Evolutionary conservation across 768 basidiomycete genomes (phyloP), one percentile per base, ranked within the genome.

Genomic region (Rhodotorula babjevae): DNA sequence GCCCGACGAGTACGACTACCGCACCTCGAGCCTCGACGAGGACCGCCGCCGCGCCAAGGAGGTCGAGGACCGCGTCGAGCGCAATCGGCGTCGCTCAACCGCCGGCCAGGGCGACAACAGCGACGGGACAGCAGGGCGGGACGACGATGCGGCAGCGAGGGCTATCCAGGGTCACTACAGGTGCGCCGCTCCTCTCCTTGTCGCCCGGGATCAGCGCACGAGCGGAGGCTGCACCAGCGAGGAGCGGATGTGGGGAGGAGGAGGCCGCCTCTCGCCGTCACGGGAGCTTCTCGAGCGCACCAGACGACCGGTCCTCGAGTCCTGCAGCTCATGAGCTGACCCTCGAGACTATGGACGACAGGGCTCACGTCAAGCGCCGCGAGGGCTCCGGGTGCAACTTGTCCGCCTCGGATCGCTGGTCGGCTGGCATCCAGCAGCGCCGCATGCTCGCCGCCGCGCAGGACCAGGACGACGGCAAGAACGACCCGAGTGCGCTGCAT

Each of bases 401-500:
- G 12, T 55, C 57, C 9, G 47, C 21, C 11, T 60, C 57, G 27
- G 46, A 71, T 16, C 42, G 74, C 7, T 75, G 71, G 70, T 40
- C 55, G 9, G 70, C 71, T 23, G 74, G 74, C 1, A 31, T 72
- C n/a, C 50, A 44, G 42, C 33, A 60, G 23, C 55, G 67, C 2
- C 59, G 60, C 27, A 44, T 75, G 23, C 21, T 36, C 15, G 40
- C 23, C 0, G 74, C 74, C 0, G 67, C 70, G 9, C 58, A 62
- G 23, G 74, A 75, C 7, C 74, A 75, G 52, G 49, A 63, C 46
- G 55, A 60, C 21, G 70, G 70, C 9, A 68, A 69, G 67, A 71
- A 75, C 57, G 74, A 75, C 47, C 15, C 74, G 1, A 29, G 74
- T 75, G 23, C 29, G 73, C n/a, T n/a, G n/a, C n/a, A n/a, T n/a